phyloP scores from a whole-genome alignment of 2,329 filamentous ascomycete genomes.

The Tetracladium maxilliforme region DNA sequence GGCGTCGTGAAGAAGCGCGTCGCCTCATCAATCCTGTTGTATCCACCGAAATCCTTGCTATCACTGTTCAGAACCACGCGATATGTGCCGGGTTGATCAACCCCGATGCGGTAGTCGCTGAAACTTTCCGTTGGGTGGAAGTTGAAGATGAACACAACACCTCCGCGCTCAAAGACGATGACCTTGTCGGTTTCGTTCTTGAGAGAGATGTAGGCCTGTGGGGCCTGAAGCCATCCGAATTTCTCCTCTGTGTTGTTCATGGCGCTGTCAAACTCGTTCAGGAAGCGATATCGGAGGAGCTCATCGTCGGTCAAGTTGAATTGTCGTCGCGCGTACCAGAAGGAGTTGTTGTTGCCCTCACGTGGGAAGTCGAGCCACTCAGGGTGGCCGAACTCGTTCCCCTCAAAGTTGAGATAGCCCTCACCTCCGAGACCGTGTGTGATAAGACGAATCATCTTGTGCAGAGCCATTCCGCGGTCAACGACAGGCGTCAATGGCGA shows the following conservation, averaged over 20 bases:
- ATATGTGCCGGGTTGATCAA: slow-evolving; percentile 78
- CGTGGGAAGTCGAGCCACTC: slow-evolving; percentile 99
- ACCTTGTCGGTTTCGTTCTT: slow-evolving; percentile 94
- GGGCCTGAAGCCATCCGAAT: slow-evolving; percentile 77
- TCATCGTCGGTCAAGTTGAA: slow-evolving; percentile 82
- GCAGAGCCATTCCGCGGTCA: slow-evolving; percentile 77
- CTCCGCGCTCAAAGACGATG: slow-evolving; percentile 85
- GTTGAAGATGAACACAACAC: slow-evolving; percentile 89
- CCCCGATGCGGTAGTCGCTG: slow-evolving; percentile 81
- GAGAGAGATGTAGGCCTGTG: slow-evolving; percentile 82
- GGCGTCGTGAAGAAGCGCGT: slow-evolving; percentile 87
- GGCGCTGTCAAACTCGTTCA: slow-evolving; percentile 84
- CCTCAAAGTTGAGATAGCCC: slow-evolving; percentile 96
- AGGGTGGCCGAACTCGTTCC: slow-evolving; percentile 96
- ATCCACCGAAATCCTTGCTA: slow-evolving; percentile 61
- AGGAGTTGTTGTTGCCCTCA: slow-evolving; percentile 82
- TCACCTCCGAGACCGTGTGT: slow-evolving; percentile 88
- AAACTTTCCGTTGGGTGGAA: slow-evolving; percentile 79
- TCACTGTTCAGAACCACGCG: slow-evolving; percentile 76
- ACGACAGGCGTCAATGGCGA: slow-evolving; percentile 78
- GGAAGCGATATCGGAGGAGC: slow-evolving; percentile 74
- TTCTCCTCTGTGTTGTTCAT: slow-evolving; percentile 84
- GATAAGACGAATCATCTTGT: slow-evolving; percentile 94
- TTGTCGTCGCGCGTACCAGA: slow-evolving; percentile 87
- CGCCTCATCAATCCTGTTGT: slow-evolving; percentile 60